phyloP scores from a whole-genome alignment of 768 basidiomycete species.

The Clitopilus passeckerianus region DNA sequence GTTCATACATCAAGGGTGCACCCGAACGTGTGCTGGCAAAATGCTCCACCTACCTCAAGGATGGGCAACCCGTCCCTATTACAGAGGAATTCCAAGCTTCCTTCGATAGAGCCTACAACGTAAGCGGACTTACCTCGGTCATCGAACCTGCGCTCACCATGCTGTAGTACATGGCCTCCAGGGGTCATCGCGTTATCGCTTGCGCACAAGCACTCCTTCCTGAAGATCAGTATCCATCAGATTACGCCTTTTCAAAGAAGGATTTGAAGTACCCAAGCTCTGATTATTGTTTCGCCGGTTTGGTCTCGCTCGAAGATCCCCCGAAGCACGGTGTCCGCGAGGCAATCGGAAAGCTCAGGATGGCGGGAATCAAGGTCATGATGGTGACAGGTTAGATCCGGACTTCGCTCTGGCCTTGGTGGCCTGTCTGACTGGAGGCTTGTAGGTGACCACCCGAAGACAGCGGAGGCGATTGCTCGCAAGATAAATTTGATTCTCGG shows the following conservation, averaged over 20 bases:
- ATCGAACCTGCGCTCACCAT: conserved; percentile 2
- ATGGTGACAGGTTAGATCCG: conserved; percentile 58
- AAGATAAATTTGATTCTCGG: conserved; percentile 69
- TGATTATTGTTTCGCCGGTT: conserved; percentile 59
- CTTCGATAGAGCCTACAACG: conserved; percentile 62
- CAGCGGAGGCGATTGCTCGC: conserved; percentile 68
- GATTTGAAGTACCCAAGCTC: conserved; percentile 48
- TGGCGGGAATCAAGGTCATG: conserved; percentile 73
- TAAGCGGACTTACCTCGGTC: conserved; percentile 17
- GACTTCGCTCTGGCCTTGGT: background rate
- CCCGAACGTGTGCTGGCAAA: conserved; percentile 65
- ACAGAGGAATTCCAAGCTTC: conserved; percentile 46
- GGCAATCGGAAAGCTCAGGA: conserved; percentile 64
- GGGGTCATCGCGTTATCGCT: conserved; percentile 72
- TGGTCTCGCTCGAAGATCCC: conserved; percentile 66
- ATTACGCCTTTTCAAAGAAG: conserved; percentile 49
- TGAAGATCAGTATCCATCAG: conserved; percentile 37
- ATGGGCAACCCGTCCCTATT: conserved; percentile 42
- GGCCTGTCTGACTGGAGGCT: background rate
- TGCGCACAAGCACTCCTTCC: conserved; percentile 59
- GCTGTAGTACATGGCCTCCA: conserved; percentile 67
- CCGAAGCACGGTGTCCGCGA: conserved; percentile 70
- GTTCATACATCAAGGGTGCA: conserved; percentile 63
- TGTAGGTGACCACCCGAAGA: conserved; percentile 65
- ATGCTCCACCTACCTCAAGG: conserved; percentile 54